Percentiles rank a stretch among this genome's conserved stretches.
phyloP scores from a whole-genome alignment of 2,329 filamentous ascomycete species.

The Coniochaeta pulveracea region DNA sequence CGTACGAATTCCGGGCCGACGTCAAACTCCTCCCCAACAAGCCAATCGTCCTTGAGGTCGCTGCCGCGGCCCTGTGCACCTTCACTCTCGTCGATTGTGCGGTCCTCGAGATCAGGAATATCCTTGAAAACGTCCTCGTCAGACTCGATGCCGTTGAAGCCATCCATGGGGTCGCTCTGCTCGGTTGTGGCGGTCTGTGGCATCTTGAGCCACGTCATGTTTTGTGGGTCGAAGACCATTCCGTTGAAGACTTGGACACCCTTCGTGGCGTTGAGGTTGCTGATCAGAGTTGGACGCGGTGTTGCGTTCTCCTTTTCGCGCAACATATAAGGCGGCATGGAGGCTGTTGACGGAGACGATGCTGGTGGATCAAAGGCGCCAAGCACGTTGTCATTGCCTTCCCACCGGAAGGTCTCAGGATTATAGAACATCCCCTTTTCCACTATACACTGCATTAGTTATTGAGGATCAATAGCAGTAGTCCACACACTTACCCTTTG shows the following conservation, averaged over 20 bases:
- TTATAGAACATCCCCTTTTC: constrained; percentile 97
- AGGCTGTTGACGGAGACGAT: constrained; percentile 40
- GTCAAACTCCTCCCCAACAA: constrained; percentile 93
- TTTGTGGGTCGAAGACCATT: constrained; percentile 95
- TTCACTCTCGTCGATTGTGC: constrained; percentile 35
- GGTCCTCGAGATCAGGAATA: constrained; percentile 83
- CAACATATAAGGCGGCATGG: constrained; percentile 27
- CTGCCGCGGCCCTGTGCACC: constrained; percentile 39
- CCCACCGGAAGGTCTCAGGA: constrained; percentile 76
- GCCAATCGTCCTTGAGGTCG: constrained; percentile 64
- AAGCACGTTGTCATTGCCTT: constrained; percentile 86
- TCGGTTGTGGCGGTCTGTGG: constrained; percentile 33
- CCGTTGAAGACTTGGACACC: constrained; percentile 91
- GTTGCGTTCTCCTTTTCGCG: constrained; percentile 48
- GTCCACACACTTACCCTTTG: constrained; percentile 63
- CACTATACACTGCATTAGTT: constrained; percentile 33
- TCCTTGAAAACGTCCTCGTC: constrained; percentile 92
- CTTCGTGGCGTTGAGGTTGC: constrained; percentile 73
- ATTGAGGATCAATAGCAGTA: neutral
- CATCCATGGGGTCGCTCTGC: constrained; percentile 46
- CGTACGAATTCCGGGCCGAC: constrained; percentile 89
- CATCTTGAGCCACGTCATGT: constrained; percentile 96
- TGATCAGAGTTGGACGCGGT: constrained; percentile 71
- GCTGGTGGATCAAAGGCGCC: constrained; percentile 61
- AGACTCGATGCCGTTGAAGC: constrained; percentile 63